Conservation (phyloP, 805 yeast genomes). For the Candida tallmaniae region DNA sequence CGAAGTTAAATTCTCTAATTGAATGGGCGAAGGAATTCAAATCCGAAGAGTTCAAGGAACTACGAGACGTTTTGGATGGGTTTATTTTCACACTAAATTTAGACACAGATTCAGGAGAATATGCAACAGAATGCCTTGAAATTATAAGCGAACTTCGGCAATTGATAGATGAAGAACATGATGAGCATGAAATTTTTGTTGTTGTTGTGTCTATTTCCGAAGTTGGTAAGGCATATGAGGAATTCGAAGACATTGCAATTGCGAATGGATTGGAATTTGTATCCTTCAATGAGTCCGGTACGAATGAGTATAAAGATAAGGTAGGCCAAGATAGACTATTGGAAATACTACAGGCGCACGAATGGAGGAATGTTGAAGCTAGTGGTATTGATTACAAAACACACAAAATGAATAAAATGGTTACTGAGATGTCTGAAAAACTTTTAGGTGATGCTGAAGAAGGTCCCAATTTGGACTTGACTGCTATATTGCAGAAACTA, state of each 20-base stretch:
- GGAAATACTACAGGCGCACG: constrained; percentile 46
- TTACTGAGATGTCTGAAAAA: constrained; percentile 23
- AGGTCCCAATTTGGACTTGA: constrained; percentile 19
- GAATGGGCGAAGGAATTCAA: constrained; percentile 39
- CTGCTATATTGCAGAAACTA: constrained; percentile 27
- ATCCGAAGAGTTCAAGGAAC: constrained; percentile 33
- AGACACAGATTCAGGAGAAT: constrained; percentile 16
- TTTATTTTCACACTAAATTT: constrained; percentile 37
- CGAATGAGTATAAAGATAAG: constrained; percentile 40
- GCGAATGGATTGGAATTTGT: constrained; percentile 42
- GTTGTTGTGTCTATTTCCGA: constrained; percentile 28
- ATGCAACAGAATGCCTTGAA: constrained; percentile 17
- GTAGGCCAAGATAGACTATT: constrained; percentile 39
- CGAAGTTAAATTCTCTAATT: constrained; percentile 11
- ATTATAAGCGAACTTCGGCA: constrained; percentile 8
- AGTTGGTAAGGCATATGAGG: constrained; percentile 9
- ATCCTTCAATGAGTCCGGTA: constrained; percentile 24
- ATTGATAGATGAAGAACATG: not conserved
- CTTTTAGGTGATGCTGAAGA: constrained; percentile 15
- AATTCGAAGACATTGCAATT: constrained; percentile 37
- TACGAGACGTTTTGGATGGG: constrained; percentile 46
- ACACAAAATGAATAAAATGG: constrained; percentile 17
- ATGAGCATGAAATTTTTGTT: constrained; percentile 12
- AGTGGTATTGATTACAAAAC: constrained; percentile 14
- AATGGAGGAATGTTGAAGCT: constrained; percentile 35